A percentile compares a stretch with the other conserved stretches of the same genome.
Conservation (phyloP, 345 rosid genomes). For the Bruguiera parviflora region DNA sequence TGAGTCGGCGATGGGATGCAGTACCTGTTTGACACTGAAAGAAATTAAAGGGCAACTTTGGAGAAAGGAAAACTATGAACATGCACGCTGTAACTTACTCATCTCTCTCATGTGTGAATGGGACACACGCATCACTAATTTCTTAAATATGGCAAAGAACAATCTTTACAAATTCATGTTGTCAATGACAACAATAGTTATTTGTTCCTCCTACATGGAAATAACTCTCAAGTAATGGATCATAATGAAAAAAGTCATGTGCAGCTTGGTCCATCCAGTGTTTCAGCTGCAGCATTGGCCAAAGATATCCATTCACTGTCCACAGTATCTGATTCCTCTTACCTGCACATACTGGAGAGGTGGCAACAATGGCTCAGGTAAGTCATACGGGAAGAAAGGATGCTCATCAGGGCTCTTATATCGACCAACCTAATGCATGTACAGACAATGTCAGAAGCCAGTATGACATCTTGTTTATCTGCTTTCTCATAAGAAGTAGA, state of each 20-base stretch:
- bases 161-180: not conserved
- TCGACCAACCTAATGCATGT: slow-evolving; percentile 52
- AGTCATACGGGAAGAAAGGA: slow-evolving; percentile 58
- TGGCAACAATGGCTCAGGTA: slow-evolving; percentile 61
- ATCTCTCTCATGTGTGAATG: too few species aligned
- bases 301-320: not conserved
- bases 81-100: not conserved
- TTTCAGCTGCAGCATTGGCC: not conserved
- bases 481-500: not conserved
- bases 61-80: not conserved
- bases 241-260: not conserved
- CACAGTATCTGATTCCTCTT: not conserved
- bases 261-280: not conserved
- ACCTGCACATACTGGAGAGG: slow-evolving; percentile 64
- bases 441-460: not conserved
- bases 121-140: too few species aligned
- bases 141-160: not conserved
- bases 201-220: slow-evolving; percentile 1
- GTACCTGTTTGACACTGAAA: slow-evolving; percentile 39
- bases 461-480: not conserved
- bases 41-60: not conserved
- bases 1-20: slow-evolving; percentile 57
- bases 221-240: not conserved
- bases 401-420: slow-evolving; percentile 78
- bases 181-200: not conserved